These are phyloP conservation scores for Phialophora chinensis DNA, from an alignment of 2,329 filamentous ascomycete genomes.

Conservation along the genomic window DNA sequence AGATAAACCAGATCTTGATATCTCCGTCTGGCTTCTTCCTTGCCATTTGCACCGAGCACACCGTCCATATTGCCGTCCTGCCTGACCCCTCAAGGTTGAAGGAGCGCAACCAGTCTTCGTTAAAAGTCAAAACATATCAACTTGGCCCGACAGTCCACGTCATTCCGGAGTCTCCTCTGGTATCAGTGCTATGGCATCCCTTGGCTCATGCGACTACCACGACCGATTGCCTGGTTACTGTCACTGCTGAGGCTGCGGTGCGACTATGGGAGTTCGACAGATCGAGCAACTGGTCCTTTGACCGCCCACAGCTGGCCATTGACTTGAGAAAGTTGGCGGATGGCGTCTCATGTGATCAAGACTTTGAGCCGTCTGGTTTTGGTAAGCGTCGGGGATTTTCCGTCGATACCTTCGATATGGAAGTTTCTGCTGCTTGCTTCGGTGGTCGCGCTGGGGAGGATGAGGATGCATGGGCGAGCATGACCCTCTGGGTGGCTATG, in stretches of 20 bases:
- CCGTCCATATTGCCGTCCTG: conserved; percentile 83
- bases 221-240: conserved; percentile 81
- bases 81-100: conserved; percentile 80
- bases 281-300: conserved; percentile 86
- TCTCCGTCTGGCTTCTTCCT: conserved; percentile 83
- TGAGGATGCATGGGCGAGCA: conserved; percentile 80
- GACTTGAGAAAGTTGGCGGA: conserved; percentile 89
- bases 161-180: conserved; percentile 79
- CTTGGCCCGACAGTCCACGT: conserved; percentile 93
- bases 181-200: conserved; percentile 89
- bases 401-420: conserved; percentile 89
- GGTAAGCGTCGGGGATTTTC: conserved; percentile 82
- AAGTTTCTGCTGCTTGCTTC: conserved; percentile 89
- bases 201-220: conserved; percentile 70
- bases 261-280: conserved; percentile 88
- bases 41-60: conserved; percentile 81
- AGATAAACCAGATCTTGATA: conserved; percentile 83
- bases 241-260: conserved; percentile 86
- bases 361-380: conserved; percentile 77
- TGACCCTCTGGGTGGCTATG: conserved; percentile 98
- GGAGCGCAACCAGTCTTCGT: conserved; percentile 67
- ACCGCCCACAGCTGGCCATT: conserved; percentile 79
- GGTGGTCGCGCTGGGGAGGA: conserved; percentile 69
- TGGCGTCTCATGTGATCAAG: conserved; percentile 79
- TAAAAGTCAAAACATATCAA: conserved; percentile 85